Conservation (phyloP, 495 filamentous ascomycete species). For the Astrothelium macrocarpum region DNA sequence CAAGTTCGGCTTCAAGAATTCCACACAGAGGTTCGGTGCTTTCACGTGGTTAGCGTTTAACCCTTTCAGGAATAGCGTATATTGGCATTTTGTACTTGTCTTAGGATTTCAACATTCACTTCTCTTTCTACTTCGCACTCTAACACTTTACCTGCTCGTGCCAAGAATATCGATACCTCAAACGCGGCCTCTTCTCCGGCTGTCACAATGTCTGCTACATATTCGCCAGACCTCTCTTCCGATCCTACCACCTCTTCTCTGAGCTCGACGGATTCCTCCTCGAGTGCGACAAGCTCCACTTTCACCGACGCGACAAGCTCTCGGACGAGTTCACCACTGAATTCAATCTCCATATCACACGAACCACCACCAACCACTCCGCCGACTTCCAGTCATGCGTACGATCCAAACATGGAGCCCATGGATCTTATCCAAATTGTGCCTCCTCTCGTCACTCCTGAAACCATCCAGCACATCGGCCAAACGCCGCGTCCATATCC, state of each 20-base stretch:
- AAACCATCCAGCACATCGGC: neutral
- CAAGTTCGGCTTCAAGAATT: too few relatives aligned
- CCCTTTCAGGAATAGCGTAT: neutral
- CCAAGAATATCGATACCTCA: constrained; percentile 1
- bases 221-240: neutral
- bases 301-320: neutral
- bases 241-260: neutral
- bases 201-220: neutral
- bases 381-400: neutral
- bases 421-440: neutral
- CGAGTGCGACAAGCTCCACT: neutral
- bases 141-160: neutral
- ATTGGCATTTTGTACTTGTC: neutral
- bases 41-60: neutral
- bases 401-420: neutral
- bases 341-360: neutral
- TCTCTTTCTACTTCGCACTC: neutral
- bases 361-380: neutral
- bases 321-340: neutral
- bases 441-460: constrained; percentile 3
- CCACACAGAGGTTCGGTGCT: neutral
- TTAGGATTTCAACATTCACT: neutral
- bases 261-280: neutral
- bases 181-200: neutral
- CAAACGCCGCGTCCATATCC: constrained; percentile 1